These are phyloP conservation scores for Lactarius pseudohatsudake DNA, from an alignment of 768 basidiomycete species.

Conservation along the genomic window DNA sequence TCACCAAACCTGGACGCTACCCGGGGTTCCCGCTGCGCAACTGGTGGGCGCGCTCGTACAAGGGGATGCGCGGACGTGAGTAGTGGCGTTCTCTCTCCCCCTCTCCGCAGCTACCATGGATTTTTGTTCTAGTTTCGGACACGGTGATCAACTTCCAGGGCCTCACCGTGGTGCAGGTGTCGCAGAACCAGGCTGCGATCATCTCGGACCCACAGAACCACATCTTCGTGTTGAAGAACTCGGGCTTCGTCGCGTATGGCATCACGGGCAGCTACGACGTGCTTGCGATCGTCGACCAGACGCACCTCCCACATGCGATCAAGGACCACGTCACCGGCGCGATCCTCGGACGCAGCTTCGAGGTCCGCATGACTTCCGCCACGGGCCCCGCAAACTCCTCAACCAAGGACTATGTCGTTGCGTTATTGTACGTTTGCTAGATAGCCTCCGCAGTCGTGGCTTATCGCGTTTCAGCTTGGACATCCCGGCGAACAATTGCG, in stretches of 20 bases:
- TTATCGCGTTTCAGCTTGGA: constrained; percentile 50
- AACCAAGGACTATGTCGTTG: constrained; percentile 64
- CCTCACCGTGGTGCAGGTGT: constrained; percentile 81
- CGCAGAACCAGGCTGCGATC: constrained; percentile 81
- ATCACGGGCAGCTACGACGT: constrained; percentile 74
- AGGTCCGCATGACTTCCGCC: constrained; percentile 64
- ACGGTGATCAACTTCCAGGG: constrained; percentile 80
- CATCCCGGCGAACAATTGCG: constrained; percentile 85
- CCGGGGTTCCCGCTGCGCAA: constrained; percentile 74
- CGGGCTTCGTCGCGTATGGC: constrained; percentile 76
- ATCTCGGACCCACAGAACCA: constrained; percentile 77
- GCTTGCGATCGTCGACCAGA: constrained; percentile 81
- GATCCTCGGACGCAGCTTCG: constrained; percentile 69
- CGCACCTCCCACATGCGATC: constrained; percentile 62
- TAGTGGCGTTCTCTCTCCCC: too few relatives aligned
- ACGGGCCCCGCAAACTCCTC: constrained; percentile 47
- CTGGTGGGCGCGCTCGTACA: constrained; percentile 82
- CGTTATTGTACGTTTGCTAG: constrained; percentile 57
- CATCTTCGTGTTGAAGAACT: constrained; percentile 77
- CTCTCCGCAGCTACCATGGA: too few relatives aligned
- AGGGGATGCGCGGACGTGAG: constrained; percentile 63
- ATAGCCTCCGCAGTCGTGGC: too few relatives aligned
- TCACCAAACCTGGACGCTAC: constrained; percentile 75
- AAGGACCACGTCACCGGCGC: constrained; percentile 62
- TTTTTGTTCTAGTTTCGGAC: constrained; percentile 51